phyloP scores from a whole-genome alignment of 2,329 filamentous ascomycete species.

The Sclerotinia minor region DNA sequence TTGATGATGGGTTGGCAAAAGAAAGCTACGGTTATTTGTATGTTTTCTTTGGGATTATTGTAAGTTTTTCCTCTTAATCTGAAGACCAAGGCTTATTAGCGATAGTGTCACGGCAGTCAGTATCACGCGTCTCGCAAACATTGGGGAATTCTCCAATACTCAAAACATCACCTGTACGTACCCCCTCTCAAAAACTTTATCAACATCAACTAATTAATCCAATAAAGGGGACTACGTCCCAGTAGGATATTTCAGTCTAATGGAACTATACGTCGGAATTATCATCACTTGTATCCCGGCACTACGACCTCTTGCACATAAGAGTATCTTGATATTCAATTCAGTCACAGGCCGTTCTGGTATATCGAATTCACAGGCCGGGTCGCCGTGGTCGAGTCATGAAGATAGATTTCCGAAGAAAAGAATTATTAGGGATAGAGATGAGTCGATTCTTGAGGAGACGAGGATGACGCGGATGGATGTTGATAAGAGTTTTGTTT shows the following conservation, averaged over 20 bases:
- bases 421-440: neutral
- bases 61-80: neutral
- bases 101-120: neutral
- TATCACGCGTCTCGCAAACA: neutral
- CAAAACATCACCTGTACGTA: neutral
- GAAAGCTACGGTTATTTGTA: neutral
- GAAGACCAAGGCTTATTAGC: neutral
- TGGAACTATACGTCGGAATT: neutral
- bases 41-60: constrained; percentile 5
- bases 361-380: neutral
- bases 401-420: neutral
- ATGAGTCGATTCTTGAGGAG: neutral
- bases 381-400: neutral
- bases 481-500: neutral
- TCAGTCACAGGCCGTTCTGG: neutral
- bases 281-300: neutral
- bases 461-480: neutral
- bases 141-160: neutral
- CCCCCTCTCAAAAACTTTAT: neutral
- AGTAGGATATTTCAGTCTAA: neutral
- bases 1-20: neutral
- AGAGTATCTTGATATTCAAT: neutral
- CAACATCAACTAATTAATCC: neutral
- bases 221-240: neutral
- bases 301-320: neutral